Conservation (phyloP, 2,329 filamentous ascomycete species). For the Achaetomium macrosporum region DNA sequence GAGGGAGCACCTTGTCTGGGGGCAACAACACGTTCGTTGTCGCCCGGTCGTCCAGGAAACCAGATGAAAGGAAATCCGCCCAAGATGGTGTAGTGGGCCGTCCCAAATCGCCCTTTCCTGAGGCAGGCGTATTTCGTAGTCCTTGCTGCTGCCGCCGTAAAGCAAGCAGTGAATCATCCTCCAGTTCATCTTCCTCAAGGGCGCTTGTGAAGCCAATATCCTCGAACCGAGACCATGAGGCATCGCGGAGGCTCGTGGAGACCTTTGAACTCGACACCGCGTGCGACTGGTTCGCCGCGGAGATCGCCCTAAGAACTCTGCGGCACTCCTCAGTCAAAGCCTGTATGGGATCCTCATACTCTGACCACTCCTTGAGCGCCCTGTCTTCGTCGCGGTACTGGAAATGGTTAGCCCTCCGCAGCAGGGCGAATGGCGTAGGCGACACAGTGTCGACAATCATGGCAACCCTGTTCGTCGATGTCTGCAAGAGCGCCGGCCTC, state of each 20-base stretch:
- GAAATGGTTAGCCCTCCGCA: slow-evolving; percentile 89
- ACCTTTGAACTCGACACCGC: slow-evolving; percentile 60
- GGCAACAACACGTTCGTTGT: slow-evolving; percentile 71
- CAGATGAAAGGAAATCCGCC: slow-evolving; percentile 94
- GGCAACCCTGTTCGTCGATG: slow-evolving; percentile 78
- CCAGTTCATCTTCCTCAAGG: slow-evolving; percentile 64
- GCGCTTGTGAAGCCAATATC: slow-evolving; percentile 83
- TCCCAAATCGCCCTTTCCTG: slow-evolving; percentile 59
- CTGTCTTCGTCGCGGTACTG: slow-evolving; percentile 86
- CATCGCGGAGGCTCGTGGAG: slow-evolving; percentile 69
- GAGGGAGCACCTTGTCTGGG: slow-evolving; percentile 84
- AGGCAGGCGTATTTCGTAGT: slow-evolving; percentile 60
- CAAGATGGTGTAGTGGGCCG: slow-evolving; percentile 94
- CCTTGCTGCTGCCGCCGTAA: slow-evolving; percentile 39
- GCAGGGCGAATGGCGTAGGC: slow-evolving; percentile 83
- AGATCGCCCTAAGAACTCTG: slow-evolving; percentile 82
- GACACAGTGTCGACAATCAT: slow-evolving; percentile 97
- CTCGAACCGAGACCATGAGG: slow-evolving; percentile 95
- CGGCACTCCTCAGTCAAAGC: slow-evolving; percentile 91
- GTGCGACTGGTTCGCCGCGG: slow-evolving; percentile 79
- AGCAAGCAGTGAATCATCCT: slow-evolving; percentile 47
- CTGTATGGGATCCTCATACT: slow-evolving; percentile 81
- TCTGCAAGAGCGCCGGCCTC: slow-evolving; percentile 67
- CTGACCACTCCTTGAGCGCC: slow-evolving; percentile 78
- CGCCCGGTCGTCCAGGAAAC: slow-evolving; percentile 75